Evolutionary conservation across 768 basidiomycete species (phyloP).

Genomic region (Mycena vulgaris): DNA sequence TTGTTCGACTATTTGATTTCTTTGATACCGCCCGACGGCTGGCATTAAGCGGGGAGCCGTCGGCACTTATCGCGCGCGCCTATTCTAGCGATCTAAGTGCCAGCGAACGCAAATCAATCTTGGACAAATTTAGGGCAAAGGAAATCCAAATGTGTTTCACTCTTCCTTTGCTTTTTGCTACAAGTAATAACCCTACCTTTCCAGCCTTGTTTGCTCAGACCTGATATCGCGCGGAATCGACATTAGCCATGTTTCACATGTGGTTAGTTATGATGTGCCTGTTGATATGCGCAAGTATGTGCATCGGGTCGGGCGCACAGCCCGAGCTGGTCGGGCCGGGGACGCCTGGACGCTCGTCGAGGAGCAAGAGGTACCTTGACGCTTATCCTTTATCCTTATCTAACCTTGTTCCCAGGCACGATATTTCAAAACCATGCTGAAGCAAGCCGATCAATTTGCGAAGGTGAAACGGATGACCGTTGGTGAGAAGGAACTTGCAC

Average conservation of each 20-base stretch:
- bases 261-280: slow-evolving; percentile 95
- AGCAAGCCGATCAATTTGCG: slow-evolving; percentile 76
- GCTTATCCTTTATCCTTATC: slow-evolving; percentile 4
- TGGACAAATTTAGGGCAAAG: slow-evolving; percentile 86
- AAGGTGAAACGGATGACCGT: slow-evolving; percentile 80
- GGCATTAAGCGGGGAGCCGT: slow-evolving; percentile 31
- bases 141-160: slow-evolving; percentile 82
- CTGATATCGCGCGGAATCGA: slow-evolving; percentile 97
- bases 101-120: slow-evolving; percentile 79
- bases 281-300: slow-evolving; percentile 99
- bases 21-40: slow-evolving; percentile 66
- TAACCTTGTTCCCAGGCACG: slow-evolving; percentile 70
- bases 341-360: slow-evolving; percentile 97
- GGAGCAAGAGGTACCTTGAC: slow-evolving; percentile 82
- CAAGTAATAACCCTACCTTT: slow-evolving; percentile 3
- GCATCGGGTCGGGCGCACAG: slow-evolving; percentile 96
- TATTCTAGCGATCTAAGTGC: slow-evolving; percentile 91
- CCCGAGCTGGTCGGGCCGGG: slow-evolving; percentile 90
- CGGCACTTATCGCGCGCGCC: slow-evolving; percentile 66
- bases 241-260: slow-evolving; percentile 92
- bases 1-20: slow-evolving; percentile 86
- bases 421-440: slow-evolving; percentile 89
- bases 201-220: slow-evolving; percentile 95
- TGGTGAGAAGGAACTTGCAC: slow-evolving; percentile 70
- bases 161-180: background rate